These are phyloP conservation scores for Leccinum boreale DNA, from an alignment of 768 basidiomycete species.

Conservation along the genomic window DNA sequence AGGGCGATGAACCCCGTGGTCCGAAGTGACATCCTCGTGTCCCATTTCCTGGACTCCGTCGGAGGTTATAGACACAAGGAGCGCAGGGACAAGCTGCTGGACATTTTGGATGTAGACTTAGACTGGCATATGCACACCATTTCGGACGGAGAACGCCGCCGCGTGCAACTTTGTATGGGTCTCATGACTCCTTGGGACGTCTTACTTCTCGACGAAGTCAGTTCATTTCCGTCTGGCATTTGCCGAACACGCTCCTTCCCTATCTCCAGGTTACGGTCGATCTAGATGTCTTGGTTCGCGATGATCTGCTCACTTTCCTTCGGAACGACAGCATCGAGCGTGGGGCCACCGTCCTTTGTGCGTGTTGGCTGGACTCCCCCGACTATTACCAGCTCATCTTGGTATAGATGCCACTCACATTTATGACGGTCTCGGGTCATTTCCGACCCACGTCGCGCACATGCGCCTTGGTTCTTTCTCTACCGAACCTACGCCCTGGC, in stretches of 20 bases:
- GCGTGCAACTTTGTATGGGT: slow-evolving; percentile 94
- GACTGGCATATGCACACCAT: slow-evolving; percentile 97
- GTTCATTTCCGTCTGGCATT: slow-evolving; percentile 2
- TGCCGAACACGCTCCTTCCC: not conserved
- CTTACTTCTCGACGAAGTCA: slow-evolving; percentile 88
- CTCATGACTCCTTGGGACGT: slow-evolving; percentile 95
- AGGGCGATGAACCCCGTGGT: slow-evolving; percentile 99
- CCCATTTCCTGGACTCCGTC: slow-evolving; percentile 94
- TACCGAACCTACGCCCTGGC: slow-evolving; percentile 70
- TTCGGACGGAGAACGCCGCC: slow-evolving; percentile 91
- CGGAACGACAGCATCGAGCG: slow-evolving; percentile 75
- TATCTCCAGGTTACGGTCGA: slow-evolving; percentile 84
- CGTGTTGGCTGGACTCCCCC: slow-evolving; percentile 22
- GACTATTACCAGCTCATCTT: slow-evolving; percentile 3
- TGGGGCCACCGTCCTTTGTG: slow-evolving; percentile 85
- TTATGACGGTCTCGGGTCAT: slow-evolving; percentile 87
- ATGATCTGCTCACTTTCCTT: slow-evolving; percentile 86
- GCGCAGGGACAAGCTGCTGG: slow-evolving; percentile 78
- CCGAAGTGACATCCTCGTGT: slow-evolving; percentile 86
- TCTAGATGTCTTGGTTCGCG: slow-evolving; percentile 91
- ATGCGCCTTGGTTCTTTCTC: slow-evolving; percentile 81
- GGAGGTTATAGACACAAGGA: slow-evolving; percentile 94
- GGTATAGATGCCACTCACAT: slow-evolving; percentile 90
- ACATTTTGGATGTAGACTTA: slow-evolving; percentile 91
- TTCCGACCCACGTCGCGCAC: slow-evolving; percentile 92